phyloP scores from a whole-genome alignment of 2,329 filamentous ascomycete species.

The Hortaea werneckii region DNA sequence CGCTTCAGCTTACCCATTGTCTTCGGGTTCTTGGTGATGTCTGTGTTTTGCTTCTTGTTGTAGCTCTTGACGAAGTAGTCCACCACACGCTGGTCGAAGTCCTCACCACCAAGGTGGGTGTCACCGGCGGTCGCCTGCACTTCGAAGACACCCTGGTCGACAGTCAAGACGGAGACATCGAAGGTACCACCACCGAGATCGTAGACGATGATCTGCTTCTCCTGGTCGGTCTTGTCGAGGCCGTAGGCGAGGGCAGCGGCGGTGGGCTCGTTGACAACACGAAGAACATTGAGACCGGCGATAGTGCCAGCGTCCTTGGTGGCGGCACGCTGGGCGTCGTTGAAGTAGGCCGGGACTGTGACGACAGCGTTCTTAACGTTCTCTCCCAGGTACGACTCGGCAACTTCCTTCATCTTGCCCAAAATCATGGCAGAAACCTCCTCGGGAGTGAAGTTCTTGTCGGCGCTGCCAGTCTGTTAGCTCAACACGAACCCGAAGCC shows the following conservation, averaged over 20 bases:
- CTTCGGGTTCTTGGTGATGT: constrained; percentile 90
- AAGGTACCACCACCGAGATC: constrained; percentile 98
- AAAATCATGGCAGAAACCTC: constrained; percentile 74
- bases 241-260: constrained; percentile 93
- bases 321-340: constrained; percentile 94
- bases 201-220: constrained; percentile 87
- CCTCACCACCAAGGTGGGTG: constrained; percentile 94
- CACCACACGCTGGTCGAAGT: constrained; percentile 97
- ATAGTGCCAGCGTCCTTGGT: constrained; percentile 98
- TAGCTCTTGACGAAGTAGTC: constrained; percentile 92
- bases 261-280: constrained; percentile 96
- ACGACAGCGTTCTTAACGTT: constrained; percentile 91
- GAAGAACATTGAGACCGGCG: constrained; percentile 87
- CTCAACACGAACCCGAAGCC: not conserved
- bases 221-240: constrained; percentile 82
- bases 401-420: constrained; percentile 92
- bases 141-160: constrained; percentile 96
- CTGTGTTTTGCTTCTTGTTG: constrained; percentile 95
- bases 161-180: constrained; percentile 95
- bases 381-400: constrained; percentile 84
- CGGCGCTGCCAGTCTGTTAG: constrained; percentile 17
- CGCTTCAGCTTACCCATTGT: constrained; percentile 99
- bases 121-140: constrained; percentile 99
- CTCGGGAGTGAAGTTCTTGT: constrained; percentile 69
- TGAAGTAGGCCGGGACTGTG: constrained; percentile 97